Base-by-base conservation (phyloP, 257 asterid genomes). In the Sherardia arvensis region DNA sequence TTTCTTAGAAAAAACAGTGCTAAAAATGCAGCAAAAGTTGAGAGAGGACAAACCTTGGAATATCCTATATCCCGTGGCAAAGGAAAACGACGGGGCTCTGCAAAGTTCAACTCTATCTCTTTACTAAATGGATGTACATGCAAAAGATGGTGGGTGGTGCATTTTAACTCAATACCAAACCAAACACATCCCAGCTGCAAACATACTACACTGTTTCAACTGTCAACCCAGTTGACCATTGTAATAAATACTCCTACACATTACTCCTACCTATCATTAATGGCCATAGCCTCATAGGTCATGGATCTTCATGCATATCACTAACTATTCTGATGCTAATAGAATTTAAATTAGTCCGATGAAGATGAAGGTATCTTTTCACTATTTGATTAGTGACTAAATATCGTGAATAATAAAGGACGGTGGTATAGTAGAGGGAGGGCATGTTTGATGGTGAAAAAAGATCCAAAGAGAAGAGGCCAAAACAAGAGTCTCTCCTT, bases 81-180 rank as follows among this genome's bases (percentile, higher is more conserved):
- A 11, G 48, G 20, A 77, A 66, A 77, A 69, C 49, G 76, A 73
- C 76, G 49, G 55, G 45, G 29, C 78, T 63, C 78, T 73, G 81
- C 66, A 38, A 69, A 69, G 38, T 18, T 59, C 38, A 57, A 58
- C 59, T 75, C 61, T 56, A 28, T 56, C 36, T 36, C 33, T 64
- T 62, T 36, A 25, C 22, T 58, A 66, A n/a, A 58, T 58, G 62
- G 62, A 57, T 14, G 32, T 5, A 54, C 33, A 54, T 58, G 61
- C 26, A 43, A 43, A 43, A 43, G 51, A 43, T 43, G 21, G 17
- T 43, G 51, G 3, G 56, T 20, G 56, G 26, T 18, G 27, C 56
- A 49, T 18, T 49, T 49, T 7, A 18, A 18, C 56, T 49, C 0
- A 18, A 25, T 25, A 49, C 56, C 26, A 21, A n/a, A 47, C 53